Evolutionary conservation across 2,329 filamentous ascomycete species (phyloP).

Genomic region (Arthrinium puccinioides): DNA sequence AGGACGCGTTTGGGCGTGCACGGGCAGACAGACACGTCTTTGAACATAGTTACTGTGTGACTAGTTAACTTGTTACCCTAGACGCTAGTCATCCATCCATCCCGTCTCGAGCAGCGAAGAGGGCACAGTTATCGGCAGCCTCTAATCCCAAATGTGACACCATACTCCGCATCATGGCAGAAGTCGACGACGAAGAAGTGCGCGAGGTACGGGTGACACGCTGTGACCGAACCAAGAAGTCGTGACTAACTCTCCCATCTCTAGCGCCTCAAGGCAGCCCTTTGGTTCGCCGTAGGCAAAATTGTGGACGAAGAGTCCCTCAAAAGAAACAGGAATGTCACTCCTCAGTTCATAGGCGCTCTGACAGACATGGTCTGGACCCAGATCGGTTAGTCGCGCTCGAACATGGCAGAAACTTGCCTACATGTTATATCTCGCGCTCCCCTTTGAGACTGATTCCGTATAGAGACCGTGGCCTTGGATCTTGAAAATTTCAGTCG

Average conservation of each 20-base stretch:
- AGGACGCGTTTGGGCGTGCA: no score
- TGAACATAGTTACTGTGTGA: no score
- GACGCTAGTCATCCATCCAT: no score
- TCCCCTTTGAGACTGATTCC: slow-evolving; percentile 8
- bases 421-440: background rate
- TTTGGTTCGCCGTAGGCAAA: slow-evolving; percentile 79
- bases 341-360: slow-evolving; percentile 81
- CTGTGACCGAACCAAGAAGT: no score
- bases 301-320: slow-evolving; percentile 83
- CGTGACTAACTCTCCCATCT: background rate
- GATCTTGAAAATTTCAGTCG: slow-evolving; percentile 53
- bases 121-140: no score
- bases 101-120: no score
- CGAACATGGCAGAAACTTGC: background rate
- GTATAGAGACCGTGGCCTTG: slow-evolving; percentile 45
- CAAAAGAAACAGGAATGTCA: slow-evolving; percentile 71
- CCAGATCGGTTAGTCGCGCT: slow-evolving; percentile 54
- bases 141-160: no score
- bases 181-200: slow-evolving; percentile 21
- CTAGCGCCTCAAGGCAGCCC: slow-evolving; percentile 73
- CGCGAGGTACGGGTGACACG: slow-evolving; percentile 17
- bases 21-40: no score
- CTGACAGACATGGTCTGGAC: slow-evolving; percentile 69
- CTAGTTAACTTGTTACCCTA: no score
- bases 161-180: no score